phyloP scores from a whole-genome alignment of 1,284 basidiomycete genomes.

The Mycena citricolor region DNA sequence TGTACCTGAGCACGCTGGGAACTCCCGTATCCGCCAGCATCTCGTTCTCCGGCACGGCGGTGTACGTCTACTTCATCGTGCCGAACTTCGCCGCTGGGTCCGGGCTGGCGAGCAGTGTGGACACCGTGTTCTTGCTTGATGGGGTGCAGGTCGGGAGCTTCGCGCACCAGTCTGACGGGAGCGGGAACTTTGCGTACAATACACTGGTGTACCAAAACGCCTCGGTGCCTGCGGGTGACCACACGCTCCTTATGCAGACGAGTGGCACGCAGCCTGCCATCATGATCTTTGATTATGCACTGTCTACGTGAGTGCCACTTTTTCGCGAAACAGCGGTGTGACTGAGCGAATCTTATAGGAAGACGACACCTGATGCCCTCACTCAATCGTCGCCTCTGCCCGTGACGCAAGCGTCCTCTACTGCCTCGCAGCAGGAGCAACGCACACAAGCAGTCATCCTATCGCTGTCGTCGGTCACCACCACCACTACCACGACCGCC shows the following conservation, averaged over 20 bases:
- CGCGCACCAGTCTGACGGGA: slow-evolving; percentile 19
- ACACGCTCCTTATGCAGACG: slow-evolving; percentile 19
- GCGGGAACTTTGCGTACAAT: slow-evolving; percentile 10
- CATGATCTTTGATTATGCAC: slow-evolving; percentile 21
- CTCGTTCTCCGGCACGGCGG: slow-evolving; percentile 18
- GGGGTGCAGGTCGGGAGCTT: slow-evolving; percentile 14
- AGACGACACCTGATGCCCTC: background rate
- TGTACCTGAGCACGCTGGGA: slow-evolving; percentile 14
- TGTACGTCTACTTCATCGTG: slow-evolving; percentile 23
- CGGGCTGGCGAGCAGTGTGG: slow-evolving; percentile 10
- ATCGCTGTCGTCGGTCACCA: too few relatives aligned
- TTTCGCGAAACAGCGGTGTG: too few relatives aligned
- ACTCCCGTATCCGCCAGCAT: slow-evolving; percentile 19
- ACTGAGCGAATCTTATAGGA: background rate
- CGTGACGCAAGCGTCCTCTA: too few relatives aligned
- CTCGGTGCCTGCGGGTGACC: slow-evolving; percentile 9
- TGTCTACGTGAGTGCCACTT: slow-evolving; percentile 19
- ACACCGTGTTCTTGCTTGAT: slow-evolving; percentile 20
- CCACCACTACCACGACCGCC: background rate
- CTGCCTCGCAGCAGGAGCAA: too few relatives aligned
- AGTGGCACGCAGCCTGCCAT: slow-evolving; percentile 16
- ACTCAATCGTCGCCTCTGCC: background rate
- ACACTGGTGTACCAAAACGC: slow-evolving; percentile 13
- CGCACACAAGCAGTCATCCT: too few relatives aligned
- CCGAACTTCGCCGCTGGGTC: slow-evolving; percentile 15